Evolutionary conservation across 1,139 yeast species (phyloP).

Genomic region (Pichia sp.): DNA sequence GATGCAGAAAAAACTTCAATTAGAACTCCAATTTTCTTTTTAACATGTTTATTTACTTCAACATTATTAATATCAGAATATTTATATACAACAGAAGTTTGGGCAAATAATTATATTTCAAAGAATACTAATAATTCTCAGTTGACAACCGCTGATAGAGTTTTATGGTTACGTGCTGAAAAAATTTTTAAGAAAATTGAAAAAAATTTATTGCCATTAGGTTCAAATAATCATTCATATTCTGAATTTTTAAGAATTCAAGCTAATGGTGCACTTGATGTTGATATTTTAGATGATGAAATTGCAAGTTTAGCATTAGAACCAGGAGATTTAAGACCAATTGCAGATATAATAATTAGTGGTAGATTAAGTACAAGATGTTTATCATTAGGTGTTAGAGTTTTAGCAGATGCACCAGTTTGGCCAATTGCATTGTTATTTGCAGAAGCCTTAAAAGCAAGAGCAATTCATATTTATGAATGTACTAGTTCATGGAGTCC

Average conservation of each 20-base stretch:
- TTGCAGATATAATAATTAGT: conserved; percentile 38
- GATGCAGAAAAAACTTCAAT: conserved; percentile 60
- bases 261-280: conserved; percentile 50
- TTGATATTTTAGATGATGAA: conserved; percentile 40
- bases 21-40: conserved; percentile 68
- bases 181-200: conserved; percentile 51
- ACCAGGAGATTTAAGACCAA: conserved; percentile 37
- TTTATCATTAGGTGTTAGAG: conserved; percentile 61
- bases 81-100: conserved; percentile 46
- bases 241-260: conserved; percentile 51
- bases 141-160: conserved; percentile 40
- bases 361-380: conserved; percentile 51
- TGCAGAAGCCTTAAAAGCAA: conserved; percentile 67
- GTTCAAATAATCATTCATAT: conserved; percentile 40
- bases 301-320: conserved; percentile 37
- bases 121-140: conserved; percentile 15
- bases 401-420: conserved; percentile 74
- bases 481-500: conserved; percentile 12
- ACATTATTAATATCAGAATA: conserved; percentile 57
- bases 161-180: conserved; percentile 47
- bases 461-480: conserved; percentile 41
- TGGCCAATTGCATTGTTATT: conserved; percentile 76
- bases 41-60: conserved; percentile 60
- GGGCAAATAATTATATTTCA: conserved; percentile 33
- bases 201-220: conserved; percentile 40